Percentiles rank a stretch among this genome's conserved stretches.
Conservation (phyloP, 2,329 filamentous ascomycete species). For the Cladosporium sp. region DNA sequence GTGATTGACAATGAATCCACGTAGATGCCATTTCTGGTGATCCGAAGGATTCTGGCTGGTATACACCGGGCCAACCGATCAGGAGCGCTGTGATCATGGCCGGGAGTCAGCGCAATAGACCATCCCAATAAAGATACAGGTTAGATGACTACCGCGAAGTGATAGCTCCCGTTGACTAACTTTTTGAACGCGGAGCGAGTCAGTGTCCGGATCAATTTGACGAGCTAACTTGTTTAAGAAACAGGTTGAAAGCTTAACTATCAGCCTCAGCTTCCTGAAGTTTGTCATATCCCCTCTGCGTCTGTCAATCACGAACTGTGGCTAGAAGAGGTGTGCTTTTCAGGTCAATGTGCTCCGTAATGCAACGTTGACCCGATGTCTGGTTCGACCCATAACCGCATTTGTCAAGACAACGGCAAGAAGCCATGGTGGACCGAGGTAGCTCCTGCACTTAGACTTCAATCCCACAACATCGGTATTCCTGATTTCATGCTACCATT, state of each 20-base stretch:
- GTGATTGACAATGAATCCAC: not conserved
- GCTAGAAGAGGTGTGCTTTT: not conserved
- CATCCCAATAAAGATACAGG: not conserved
- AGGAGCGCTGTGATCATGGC: not conserved
- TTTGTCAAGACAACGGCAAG: too few species aligned
- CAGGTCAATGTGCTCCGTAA: not conserved
- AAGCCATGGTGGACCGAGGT: too few species aligned
- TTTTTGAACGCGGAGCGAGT: not conserved
- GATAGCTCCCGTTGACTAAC: not conserved
- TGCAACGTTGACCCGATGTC: not conserved
- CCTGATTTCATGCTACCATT: too few species aligned
- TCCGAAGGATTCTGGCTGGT: not conserved
- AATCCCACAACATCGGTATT: too few species aligned
- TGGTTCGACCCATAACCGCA: not conserved
- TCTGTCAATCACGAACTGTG: not conserved
- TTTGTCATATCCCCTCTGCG: not conserved
- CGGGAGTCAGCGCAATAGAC: not conserved
- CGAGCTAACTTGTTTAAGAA: not conserved
- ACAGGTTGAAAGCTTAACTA: not conserved
- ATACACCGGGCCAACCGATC: not conserved
- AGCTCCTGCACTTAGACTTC: too few species aligned
- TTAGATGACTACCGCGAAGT: not conserved
- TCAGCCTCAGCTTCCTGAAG: not conserved
- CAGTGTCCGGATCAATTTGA: not conserved
- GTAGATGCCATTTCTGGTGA: not conserved